Evolutionary conservation across 805 yeast species (phyloP).

Genomic region (Kazachstania martiniae): DNA sequence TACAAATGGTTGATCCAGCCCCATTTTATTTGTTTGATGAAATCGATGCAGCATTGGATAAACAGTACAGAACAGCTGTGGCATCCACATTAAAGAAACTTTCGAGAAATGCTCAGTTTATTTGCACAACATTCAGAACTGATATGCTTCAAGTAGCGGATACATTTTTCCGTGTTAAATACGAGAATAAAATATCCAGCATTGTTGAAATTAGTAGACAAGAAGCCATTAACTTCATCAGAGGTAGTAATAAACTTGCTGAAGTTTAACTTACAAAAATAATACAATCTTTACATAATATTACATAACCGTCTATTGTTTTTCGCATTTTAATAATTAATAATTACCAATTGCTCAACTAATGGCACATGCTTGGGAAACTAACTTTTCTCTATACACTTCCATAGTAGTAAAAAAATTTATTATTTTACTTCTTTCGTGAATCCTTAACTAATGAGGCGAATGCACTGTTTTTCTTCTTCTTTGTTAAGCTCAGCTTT

Average conservation of each 20-base stretch:
- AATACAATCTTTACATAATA: no score
- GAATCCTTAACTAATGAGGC: slow-evolving; percentile 36
- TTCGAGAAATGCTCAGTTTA: slow-evolving; percentile 71
- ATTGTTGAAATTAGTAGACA: slow-evolving; percentile 59
- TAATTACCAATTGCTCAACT: no score
- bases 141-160: slow-evolving; percentile 86
- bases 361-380: no score
- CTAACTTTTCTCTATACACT: no score
- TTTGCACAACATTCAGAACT: slow-evolving; percentile 91
- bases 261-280: slow-evolving; percentile 19
- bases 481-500: slow-evolving; percentile 27
- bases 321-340: no score
- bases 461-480: slow-evolving; percentile 29
- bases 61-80: slow-evolving; percentile 82
- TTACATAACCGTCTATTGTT: no score
- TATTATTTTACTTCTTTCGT: slow-evolving; percentile 11
- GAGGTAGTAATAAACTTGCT: slow-evolving; percentile 34
- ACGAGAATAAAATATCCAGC: slow-evolving; percentile 68
- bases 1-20: slow-evolving; percentile 92
- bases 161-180: slow-evolving; percentile 79
- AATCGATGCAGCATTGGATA: slow-evolving; percentile 90
- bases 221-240: slow-evolving; percentile 77
- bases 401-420: no score
- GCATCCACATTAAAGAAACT: slow-evolving; percentile 62
- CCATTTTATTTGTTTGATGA: slow-evolving; percentile 95